Evolutionary conservation across 2,329 filamentous ascomycete species (phyloP).

Genomic region (Arthroderma sp.): DNA sequence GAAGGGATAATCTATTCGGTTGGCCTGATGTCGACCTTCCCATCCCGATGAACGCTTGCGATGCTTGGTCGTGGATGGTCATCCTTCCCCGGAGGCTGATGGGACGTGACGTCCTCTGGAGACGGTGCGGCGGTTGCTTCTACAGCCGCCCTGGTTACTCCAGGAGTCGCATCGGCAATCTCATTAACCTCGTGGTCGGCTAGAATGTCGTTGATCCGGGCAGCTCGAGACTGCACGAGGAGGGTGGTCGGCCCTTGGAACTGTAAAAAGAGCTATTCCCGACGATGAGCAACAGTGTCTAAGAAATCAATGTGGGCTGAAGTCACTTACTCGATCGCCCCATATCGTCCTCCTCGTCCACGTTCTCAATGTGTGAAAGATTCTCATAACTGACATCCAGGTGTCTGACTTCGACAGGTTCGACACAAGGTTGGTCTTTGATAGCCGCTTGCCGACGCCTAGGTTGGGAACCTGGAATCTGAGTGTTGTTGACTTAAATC

Average conservation of each 20-base stretch:
- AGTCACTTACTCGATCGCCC: slow-evolving; percentile 60
- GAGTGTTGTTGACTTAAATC: slow-evolving; percentile 65
- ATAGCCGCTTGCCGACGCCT: slow-evolving; percentile 51
- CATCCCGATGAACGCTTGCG: slow-evolving; percentile 10
- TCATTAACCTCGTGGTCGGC: slow-evolving; percentile 74
- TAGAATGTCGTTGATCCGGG: slow-evolving; percentile 65
- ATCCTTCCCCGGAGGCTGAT: background rate
- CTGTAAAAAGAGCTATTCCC: slow-evolving; percentile 61
- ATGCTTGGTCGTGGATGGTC: slow-evolving; percentile 4
- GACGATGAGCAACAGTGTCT: background rate
- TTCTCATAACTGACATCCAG: slow-evolving; percentile 58
- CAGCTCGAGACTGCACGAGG: slow-evolving; percentile 75
- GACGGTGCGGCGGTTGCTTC: slow-evolving; percentile 25
- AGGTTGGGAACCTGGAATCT: slow-evolving; percentile 65
- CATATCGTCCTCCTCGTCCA: slow-evolving; percentile 72
- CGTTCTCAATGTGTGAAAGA: slow-evolving; percentile 59
- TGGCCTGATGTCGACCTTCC: slow-evolving; percentile 11
- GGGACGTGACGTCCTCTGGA: slow-evolving; percentile 20
- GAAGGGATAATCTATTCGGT: background rate
- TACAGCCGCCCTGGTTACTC: slow-evolving; percentile 51
- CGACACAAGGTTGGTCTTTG: slow-evolving; percentile 60
- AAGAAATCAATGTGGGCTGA: background rate
- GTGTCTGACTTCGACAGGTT: slow-evolving; percentile 58
- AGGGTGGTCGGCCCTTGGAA: slow-evolving; percentile 80
- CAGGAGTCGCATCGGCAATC: slow-evolving; percentile 70